phyloP scores from a whole-genome alignment of 306 rosid genomes.

The Benincasa hispida region DNA sequence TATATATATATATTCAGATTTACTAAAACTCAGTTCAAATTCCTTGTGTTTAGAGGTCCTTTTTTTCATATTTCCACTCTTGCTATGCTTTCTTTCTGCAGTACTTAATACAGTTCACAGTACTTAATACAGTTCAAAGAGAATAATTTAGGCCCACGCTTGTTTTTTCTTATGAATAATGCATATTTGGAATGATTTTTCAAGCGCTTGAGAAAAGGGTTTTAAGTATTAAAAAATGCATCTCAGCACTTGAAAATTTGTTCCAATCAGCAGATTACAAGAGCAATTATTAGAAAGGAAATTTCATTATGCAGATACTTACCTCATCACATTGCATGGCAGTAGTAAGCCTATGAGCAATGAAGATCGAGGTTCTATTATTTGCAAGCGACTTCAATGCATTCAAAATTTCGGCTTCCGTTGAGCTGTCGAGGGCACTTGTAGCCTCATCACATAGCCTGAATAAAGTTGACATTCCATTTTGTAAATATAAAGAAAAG shows the following conservation, averaged over 20 bases:
- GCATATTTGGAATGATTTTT: neutral
- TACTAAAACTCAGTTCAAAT: too few relatives aligned
- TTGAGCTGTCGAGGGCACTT: constrained; percentile 97
- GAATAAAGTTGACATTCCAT: neutral
- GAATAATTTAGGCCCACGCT: too few relatives aligned
- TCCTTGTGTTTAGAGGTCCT: too few relatives aligned
- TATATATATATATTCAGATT: too few relatives aligned
- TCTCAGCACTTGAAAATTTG: neutral
- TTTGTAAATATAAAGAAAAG: neutral
- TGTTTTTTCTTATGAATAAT: too few relatives aligned
- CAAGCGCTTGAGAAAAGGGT: too few relatives aligned
- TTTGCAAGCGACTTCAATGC: constrained; percentile 66
- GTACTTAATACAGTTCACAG: too few relatives aligned
- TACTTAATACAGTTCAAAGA: too few relatives aligned
- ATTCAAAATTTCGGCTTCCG: constrained; percentile 85
- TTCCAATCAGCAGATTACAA: neutral
- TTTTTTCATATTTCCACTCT: too few relatives aligned
- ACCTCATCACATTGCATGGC: constrained; percentile 99
- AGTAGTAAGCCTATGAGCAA: constrained; percentile 96
- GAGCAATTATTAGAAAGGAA: neutral
- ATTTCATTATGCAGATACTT: constrained; percentile 10
- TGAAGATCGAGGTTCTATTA: constrained; percentile 81
- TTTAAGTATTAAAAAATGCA: too few relatives aligned
- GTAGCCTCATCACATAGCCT: constrained; percentile 99
- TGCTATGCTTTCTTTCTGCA: too few relatives aligned